phyloP scores from a whole-genome alignment of 2,329 filamentous ascomycete genomes.

The Ophiocordyceps camponoti-saundersi region DNA sequence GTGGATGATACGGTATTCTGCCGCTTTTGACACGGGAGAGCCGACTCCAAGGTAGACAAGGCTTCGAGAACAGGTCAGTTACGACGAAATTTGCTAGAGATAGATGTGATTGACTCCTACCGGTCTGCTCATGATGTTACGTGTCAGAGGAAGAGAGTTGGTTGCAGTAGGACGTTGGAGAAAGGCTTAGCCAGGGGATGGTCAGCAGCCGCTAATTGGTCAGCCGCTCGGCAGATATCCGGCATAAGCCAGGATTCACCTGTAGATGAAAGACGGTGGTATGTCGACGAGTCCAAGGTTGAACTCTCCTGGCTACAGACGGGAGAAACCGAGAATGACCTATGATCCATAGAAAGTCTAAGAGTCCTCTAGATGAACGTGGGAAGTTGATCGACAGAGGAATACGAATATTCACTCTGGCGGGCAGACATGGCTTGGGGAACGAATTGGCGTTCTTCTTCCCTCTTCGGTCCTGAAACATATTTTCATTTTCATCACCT shows the following conservation, averaged over 20 bases:
- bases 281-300: too few relatives aligned
- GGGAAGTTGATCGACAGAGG: too few relatives aligned
- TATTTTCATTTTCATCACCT: too few relatives aligned
- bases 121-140: neutral
- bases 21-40: neutral
- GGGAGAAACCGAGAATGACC: too few relatives aligned
- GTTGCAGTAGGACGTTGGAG: neutral
- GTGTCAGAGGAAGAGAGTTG: neutral
- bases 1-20: neutral
- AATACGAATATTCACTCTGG: too few relatives aligned
- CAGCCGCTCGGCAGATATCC: neutral
- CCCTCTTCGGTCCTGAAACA: too few relatives aligned
- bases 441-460: too few relatives aligned
- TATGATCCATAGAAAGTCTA: too few relatives aligned
- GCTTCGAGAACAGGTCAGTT: neutral
- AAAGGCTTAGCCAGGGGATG: neutral
- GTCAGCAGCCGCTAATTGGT: neutral
- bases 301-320: too few relatives aligned
- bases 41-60: neutral
- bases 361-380: too few relatives aligned
- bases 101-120: neutral
- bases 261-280: too few relatives aligned
- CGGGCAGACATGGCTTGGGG: too few relatives aligned
- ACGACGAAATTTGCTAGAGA: neutral
- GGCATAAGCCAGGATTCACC: neutral